Percentiles rank a stretch among this genome's conserved stretches.
phyloP scores from a whole-genome alignment of 2,329 filamentous ascomycete genomes.

The Gnomoniopsis sp. region DNA sequence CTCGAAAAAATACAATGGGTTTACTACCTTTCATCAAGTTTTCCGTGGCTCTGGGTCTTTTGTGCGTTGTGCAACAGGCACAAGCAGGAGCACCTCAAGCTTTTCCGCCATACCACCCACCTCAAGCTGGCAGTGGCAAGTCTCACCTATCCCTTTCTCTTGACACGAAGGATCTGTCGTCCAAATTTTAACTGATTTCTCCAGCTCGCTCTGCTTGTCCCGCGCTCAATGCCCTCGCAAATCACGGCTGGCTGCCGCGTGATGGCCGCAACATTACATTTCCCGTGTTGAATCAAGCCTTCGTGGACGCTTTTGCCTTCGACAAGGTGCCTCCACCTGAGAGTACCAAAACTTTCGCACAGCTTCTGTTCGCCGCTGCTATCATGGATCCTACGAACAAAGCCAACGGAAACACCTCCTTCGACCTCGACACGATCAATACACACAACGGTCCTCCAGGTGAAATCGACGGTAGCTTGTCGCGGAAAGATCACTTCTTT shows the following conservation, averaged over 20 bases:
- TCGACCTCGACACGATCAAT: slow-evolving; percentile 1
- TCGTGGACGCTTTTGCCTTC: slow-evolving; percentile 1
- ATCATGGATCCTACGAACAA: slow-evolving; percentile 9
- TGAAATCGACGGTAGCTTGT: slow-evolving; percentile 6
- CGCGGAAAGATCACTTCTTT: slow-evolving; percentile 5
- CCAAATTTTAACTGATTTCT: too few relatives aligned
- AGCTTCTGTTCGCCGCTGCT: background rate
- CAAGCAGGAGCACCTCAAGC: too few relatives aligned
- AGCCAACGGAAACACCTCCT: background rate
- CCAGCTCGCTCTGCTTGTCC: slow-evolving; percentile 10
- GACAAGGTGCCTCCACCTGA: background rate
- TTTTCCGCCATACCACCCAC: too few relatives aligned
- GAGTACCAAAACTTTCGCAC: background rate
- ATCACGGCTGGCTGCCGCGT: slow-evolving; percentile 7
- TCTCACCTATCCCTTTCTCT: too few relatives aligned
- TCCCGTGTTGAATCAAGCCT: background rate
- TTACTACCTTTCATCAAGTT: too few relatives aligned
- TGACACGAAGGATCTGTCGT: too few relatives aligned
- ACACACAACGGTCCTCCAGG: slow-evolving; percentile 7
- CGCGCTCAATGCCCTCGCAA: slow-evolving; percentile 4
- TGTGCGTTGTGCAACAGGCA: too few relatives aligned
- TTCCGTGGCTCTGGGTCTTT: too few relatives aligned
- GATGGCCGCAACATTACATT: slow-evolving; percentile 6
- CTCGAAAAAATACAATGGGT: too few relatives aligned
- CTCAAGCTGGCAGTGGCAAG: too few relatives aligned